Base-by-base conservation (phyloP, 2,329 filamentous ascomycete species). In the Pestalotiopsis fici region DNA sequence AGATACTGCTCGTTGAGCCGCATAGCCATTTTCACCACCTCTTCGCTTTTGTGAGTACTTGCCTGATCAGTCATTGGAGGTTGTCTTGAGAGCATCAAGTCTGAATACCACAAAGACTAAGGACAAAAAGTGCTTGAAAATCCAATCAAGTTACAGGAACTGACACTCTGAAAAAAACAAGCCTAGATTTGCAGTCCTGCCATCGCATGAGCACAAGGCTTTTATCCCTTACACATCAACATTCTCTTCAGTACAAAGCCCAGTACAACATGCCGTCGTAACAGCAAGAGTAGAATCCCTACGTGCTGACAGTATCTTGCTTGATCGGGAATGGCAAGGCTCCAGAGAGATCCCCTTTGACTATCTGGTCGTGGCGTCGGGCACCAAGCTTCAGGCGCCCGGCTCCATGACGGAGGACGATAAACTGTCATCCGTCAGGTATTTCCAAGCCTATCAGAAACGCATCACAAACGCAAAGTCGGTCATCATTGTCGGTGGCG, bases 1-100 rank as follows among this genome's bases (percentile, higher is more conserved):
- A 78, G 77, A 71, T 78, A 4, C 70, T 85, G 1, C 70, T 86
- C 3, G 75, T 86, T 35, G 84, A 87, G 70, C 82, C 81, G 56
- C 83, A 85, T 68, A 82, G 79, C 9, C 84, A 86, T 69, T 83
- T 86, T 68, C 80, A 86, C 66, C 83, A 83, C 66, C 76, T 83
- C 1, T 86, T 83, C 70, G 78, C 78, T 7, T 84, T 86, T 67
- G 76, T 78, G 72, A 69, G 75, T 59, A 13, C 4, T 39, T 25
- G 1, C 4, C 13, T 7, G 31, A 11, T 59, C 18, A 9, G 12
- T n/a, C 5, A 5, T 31, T 13, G 18, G 23, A 31, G n/a, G 12
- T 23, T 23, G 21, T 4, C 21, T 23, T n/a, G n/a, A n/a, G 21
- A 23, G 13, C 4, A 23, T 4, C 12, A 13, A 7, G 21, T 56